These are phyloP conservation scores for Aspergillus luchuensis DNA, from an alignment of 2,329 filamentous ascomycete genomes.

Conservation along the genomic window DNA sequence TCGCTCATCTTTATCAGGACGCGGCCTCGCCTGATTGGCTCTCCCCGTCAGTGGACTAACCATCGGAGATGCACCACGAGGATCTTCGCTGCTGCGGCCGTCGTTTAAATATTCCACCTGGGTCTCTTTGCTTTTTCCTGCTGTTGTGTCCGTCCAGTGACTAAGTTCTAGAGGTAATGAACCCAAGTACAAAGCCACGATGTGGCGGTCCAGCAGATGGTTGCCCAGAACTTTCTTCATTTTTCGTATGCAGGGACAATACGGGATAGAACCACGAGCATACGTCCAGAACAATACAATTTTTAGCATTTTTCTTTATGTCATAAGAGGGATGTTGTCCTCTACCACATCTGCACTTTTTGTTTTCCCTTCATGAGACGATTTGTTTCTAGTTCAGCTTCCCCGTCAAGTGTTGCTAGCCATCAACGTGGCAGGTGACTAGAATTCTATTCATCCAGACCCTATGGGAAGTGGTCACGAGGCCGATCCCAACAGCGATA, in stretches of 20 bases:
- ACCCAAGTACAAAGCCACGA: neutral
- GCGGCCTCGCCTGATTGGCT: conserved; percentile 2
- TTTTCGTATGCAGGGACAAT: neutral
- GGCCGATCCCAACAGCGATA: neutral
- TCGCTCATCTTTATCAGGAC: conserved; percentile 4
- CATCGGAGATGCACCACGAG: neutral
- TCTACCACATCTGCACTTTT: neutral
- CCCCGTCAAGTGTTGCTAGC: neutral
- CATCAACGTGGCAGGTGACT: neutral
- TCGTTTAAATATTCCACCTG: conserved; percentile 7
- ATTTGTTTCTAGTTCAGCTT: neutral
- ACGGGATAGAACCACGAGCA: neutral
- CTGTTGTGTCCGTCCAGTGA: neutral
- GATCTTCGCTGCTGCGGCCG: conserved; percentile 5
- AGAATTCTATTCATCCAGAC: neutral
- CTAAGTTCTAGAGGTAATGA: neutral
- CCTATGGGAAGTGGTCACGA: neutral
- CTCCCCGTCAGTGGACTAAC: neutral
- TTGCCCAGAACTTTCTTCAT: neutral
- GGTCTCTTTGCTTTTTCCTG: conserved; percentile 1
- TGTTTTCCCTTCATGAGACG: neutral
- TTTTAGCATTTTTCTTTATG: neutral
- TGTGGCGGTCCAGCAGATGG: neutral
- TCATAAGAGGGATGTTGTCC: neutral
- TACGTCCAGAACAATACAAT: neutral